A percentile compares a stretch with the other conserved stretches of the same genome.
phyloP scores from a whole-genome alignment of 768 basidiomycete species.

The Hortiboletus campestris region DNA sequence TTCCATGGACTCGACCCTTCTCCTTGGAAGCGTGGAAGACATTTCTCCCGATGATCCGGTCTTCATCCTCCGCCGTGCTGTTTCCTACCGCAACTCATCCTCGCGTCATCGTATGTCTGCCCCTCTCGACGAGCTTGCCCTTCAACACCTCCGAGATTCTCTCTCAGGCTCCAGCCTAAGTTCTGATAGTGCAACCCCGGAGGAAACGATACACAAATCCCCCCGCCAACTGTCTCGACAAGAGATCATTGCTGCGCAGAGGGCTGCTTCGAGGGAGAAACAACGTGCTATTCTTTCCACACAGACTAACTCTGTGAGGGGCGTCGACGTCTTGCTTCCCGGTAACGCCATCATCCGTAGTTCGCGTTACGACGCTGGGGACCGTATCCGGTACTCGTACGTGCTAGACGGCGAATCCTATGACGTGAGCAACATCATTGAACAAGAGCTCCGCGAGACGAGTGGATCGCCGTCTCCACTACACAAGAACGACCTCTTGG shows the following conservation, averaged over 20 bases:
- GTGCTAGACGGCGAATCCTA: conserved; percentile 90
- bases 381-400: conserved; percentile 89
- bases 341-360: conserved; percentile 86
- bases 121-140: conserved; percentile 80
- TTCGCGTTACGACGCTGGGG: conserved; percentile 66
- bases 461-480: conserved; percentile 27
- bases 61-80: conserved; percentile 85
- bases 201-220: conserved; percentile 33
- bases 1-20: conserved; percentile 76
- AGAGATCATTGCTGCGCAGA: conserved; percentile 92
- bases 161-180: conserved; percentile 54
- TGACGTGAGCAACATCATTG: conserved; percentile 92
- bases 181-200: conserved; percentile 40
- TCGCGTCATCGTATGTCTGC: conserved; percentile 71
- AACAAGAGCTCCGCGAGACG: conserved; percentile 77
- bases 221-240: conserved; percentile 58
- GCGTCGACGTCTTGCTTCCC: conserved; percentile 84
- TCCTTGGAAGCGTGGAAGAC: conserved; percentile 72
- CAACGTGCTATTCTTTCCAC: conserved; percentile 84
- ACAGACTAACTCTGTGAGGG: conserved; percentile 79
- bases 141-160: conserved; percentile 69
- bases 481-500: conserved; percentile 59
- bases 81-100: conserved; percentile 67
- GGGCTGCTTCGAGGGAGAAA: conserved; percentile 80
- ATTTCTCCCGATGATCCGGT: conserved; percentile 80